These are phyloP conservation scores for Gracilaria domingensis DNA, from an alignment of 23 red algal genomes.

Conservation along the genomic window DNA sequence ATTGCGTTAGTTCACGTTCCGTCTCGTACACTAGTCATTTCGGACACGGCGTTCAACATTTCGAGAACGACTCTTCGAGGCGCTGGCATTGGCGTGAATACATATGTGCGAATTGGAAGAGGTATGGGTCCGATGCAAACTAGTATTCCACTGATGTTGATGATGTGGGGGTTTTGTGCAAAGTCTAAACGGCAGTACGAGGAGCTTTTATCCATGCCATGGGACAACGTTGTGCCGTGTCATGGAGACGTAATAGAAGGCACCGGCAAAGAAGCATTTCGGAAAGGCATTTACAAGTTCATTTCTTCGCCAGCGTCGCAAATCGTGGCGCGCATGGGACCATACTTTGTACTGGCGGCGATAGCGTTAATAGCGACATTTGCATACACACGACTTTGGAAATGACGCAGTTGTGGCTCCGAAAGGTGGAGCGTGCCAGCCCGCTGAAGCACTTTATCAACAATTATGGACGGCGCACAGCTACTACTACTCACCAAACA, in stretches of 20 bases:
- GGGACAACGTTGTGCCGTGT: slow-evolving; percentile 24
- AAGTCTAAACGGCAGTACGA: slow-evolving; percentile 32
- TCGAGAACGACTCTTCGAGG: slow-evolving; percentile 13
- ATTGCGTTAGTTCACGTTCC: slow-evolving; percentile 29
- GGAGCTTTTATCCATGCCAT: slow-evolving; percentile 32
- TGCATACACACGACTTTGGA: not conserved
- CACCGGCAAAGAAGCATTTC: slow-evolving; percentile 39
- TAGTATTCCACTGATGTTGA: slow-evolving; percentile 28
- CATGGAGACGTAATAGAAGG: slow-evolving; percentile 42
- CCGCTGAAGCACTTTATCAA: too few species aligned
- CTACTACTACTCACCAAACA: too few species aligned
- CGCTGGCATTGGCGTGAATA: not conserved
- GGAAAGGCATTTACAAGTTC: slow-evolving; percentile 14
- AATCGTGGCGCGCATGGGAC: not conserved
- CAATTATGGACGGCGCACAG: too few species aligned
- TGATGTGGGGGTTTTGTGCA: slow-evolving; percentile 21
- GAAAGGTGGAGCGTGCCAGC: too few species aligned
- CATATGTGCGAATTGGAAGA: slow-evolving; percentile 12
- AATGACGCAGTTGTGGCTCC: not conserved
- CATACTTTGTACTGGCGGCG: not conserved
- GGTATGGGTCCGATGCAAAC: slow-evolving; percentile 31
- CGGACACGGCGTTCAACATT: slow-evolving; percentile 50
- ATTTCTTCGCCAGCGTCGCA: slow-evolving; percentile 24
- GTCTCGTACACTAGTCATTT: not conserved
- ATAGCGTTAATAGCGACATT: not conserved